These are phyloP conservation scores for Petrea volubilis DNA, from an alignment of 257 asterid genomes.

Conservation along the genomic window DNA sequence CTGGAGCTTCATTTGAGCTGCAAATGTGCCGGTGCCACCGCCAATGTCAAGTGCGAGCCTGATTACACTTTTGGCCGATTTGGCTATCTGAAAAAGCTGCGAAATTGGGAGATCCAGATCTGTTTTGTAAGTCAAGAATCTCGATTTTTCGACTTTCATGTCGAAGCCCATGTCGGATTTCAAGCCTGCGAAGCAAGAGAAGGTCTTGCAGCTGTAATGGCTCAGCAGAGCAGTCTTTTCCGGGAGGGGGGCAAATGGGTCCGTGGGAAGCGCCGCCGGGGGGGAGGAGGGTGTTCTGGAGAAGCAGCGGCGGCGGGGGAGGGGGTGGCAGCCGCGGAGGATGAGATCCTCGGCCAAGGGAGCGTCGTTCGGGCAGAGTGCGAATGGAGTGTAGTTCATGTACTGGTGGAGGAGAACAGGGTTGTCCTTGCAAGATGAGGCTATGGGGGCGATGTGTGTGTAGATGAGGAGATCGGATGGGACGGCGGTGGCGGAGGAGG, in stretches of 20 bases:
- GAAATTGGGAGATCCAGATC: conserved; percentile 90
- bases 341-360: conserved; percentile 72
- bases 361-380: conserved; percentile 71
- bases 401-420: conserved; percentile 72
- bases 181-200: conserved; percentile 62
- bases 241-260: conserved; percentile 67
- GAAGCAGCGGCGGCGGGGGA: conserved; percentile 97
- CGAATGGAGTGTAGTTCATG: conserved; percentile 88
- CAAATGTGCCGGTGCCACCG: conserved; percentile 93
- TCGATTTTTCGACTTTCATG: conserved; percentile 61
- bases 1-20: conserved; percentile 87
- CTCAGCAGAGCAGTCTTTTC: conserved; percentile 60
- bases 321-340: conserved; percentile 94
- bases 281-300: conserved; percentile 50
- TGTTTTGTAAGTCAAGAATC: conserved; percentile 55
- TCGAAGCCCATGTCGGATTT: conserved; percentile 82
- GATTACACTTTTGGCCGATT: conserved; percentile 46
- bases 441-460: conserved; percentile 82
- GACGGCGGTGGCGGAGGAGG: conserved; percentile 35
- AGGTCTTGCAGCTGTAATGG: conserved; percentile 65
- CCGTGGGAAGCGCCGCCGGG: conserved; percentile 51
- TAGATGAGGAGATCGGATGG: conserved; percentile 90
- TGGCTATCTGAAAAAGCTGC: conserved; percentile 66
- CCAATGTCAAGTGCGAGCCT: conserved; percentile 80
- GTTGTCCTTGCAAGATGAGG: conserved; percentile 81